Percentiles rank a stretch among this genome's conserved stretches.
Conservation (phyloP, 352 stramenopile genomes). For the Pythium brachiatum region DNA sequence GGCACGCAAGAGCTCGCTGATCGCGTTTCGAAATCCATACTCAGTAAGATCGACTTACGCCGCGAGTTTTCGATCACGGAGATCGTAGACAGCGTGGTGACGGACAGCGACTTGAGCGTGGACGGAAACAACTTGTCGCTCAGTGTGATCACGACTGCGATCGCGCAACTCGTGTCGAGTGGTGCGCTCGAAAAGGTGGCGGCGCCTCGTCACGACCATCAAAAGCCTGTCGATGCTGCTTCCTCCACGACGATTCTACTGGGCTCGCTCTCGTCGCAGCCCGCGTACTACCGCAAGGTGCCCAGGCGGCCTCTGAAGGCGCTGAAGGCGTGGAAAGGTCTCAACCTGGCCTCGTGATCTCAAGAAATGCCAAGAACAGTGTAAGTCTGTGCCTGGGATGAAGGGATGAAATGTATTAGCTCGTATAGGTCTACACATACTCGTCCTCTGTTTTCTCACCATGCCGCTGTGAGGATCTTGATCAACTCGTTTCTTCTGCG, state of each 20-base stretch:
- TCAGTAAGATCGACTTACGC: conserved; percentile 59
- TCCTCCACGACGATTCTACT: conserved; percentile 23
- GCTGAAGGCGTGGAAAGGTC: conserved; percentile 59
- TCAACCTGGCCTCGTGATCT: not conserved
- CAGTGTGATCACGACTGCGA: conserved; percentile 48
- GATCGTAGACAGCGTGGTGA: conserved; percentile 50
- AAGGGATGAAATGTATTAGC: not conserved
- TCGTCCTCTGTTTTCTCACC: not conserved
- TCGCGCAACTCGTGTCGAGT: conserved; percentile 48
- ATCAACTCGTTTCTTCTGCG: conserved; percentile 19
- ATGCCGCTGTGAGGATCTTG: conserved; percentile 19
- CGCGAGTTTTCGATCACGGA: conserved; percentile 52
- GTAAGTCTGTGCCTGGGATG: not conserved
- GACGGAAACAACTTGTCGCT: conserved; percentile 32
- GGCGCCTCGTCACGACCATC: conserved; percentile 1
- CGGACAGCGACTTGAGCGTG: conserved; percentile 1
- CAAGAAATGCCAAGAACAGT: conserved; percentile 14
- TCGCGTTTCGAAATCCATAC: conserved; percentile 42
- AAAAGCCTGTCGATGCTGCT: conserved; percentile 12
- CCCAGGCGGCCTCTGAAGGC: conserved; percentile 66
- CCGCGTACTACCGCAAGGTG: conserved; percentile 59
- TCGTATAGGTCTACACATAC: not conserved
- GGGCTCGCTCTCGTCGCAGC: conserved; percentile 28
- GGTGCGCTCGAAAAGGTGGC: conserved; percentile 53
- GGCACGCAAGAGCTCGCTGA: conserved; percentile 31